Evolutionary conservation across 2,329 filamentous ascomycete genomes (phyloP).

Genomic region (Myriosclerotinia duriaeana): DNA sequence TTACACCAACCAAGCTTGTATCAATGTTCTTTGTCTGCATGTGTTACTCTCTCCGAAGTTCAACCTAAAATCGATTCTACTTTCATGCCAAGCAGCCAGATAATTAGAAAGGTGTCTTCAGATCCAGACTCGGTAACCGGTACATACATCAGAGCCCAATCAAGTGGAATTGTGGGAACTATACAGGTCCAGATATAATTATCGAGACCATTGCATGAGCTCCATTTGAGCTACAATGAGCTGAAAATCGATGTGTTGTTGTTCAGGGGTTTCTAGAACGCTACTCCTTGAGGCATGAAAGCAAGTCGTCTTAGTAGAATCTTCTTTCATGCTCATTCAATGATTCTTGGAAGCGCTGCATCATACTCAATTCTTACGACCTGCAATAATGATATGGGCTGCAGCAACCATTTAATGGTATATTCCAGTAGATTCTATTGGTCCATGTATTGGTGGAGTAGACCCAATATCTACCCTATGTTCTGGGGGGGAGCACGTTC

Average conservation of each 20-base stretch:
- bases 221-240: not conserved
- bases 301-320: not conserved
- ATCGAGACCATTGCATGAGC: not conserved
- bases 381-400: too few species aligned
- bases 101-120: not conserved
- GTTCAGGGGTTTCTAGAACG: not conserved
- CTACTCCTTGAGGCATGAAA: not conserved
- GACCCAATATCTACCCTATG: too few species aligned
- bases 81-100: constrained; percentile 8
- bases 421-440: too few species aligned
- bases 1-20: not conserved
- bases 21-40: constrained; percentile 7
- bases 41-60: not conserved
- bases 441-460: too few species aligned
- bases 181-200: not conserved
- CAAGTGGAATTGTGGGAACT: not conserved
- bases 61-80: constrained; percentile 8
- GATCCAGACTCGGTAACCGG: not conserved
- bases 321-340: not conserved
- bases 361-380: not conserved
- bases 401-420: too few species aligned
- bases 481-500: too few species aligned
- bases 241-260: not conserved
- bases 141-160: not conserved
- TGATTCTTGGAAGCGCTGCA: not conserved